Conservation (phyloP, 805 yeast genomes). For the Monosporozyma aerobia region DNA sequence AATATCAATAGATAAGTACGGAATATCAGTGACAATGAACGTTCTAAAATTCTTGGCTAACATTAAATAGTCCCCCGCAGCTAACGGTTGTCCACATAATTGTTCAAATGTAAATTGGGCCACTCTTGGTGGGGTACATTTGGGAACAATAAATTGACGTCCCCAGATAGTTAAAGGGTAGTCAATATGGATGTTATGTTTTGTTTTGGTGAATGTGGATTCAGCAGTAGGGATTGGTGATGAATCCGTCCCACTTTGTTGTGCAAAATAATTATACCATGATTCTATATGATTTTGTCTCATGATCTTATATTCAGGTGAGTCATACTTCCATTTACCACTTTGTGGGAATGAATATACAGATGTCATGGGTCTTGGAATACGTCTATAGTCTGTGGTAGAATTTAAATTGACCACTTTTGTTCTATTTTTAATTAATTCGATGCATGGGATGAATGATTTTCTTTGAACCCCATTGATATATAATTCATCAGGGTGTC, state of each 20-base stretch:
- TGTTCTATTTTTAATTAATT: slow-evolving; percentile 61
- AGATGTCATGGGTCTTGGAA: slow-evolving; percentile 72
- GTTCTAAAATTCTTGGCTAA: slow-evolving; percentile 68
- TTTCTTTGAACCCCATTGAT: slow-evolving; percentile 90
- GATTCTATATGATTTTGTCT: slow-evolving; percentile 53
- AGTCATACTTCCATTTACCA: slow-evolving; percentile 49
- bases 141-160: slow-evolving; percentile 65
- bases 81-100: slow-evolving; percentile 76
- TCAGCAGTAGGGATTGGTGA: not conserved
- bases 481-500: slow-evolving; percentile 90
- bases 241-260: slow-evolving; percentile 22
- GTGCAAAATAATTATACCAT: slow-evolving; percentile 78
- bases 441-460: slow-evolving; percentile 86
- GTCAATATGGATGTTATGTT: slow-evolving; percentile 6
- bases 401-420: slow-evolving; percentile 76
- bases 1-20: slow-evolving; percentile 65
- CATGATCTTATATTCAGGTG: slow-evolving; percentile 40
- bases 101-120: slow-evolving; percentile 86
- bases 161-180: slow-evolving; percentile 72
- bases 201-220: not conserved
- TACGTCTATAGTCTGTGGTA: slow-evolving; percentile 87
- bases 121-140: slow-evolving; percentile 64
- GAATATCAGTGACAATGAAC: slow-evolving; percentile 88
- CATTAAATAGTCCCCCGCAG: slow-evolving; percentile 90
- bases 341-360: slow-evolving; percentile 70